Evolutionary conservation across 2,329 filamentous ascomycete species (phyloP), one percentile per base, ranked within the genome.

Genomic region (Penicillium sp.): DNA sequence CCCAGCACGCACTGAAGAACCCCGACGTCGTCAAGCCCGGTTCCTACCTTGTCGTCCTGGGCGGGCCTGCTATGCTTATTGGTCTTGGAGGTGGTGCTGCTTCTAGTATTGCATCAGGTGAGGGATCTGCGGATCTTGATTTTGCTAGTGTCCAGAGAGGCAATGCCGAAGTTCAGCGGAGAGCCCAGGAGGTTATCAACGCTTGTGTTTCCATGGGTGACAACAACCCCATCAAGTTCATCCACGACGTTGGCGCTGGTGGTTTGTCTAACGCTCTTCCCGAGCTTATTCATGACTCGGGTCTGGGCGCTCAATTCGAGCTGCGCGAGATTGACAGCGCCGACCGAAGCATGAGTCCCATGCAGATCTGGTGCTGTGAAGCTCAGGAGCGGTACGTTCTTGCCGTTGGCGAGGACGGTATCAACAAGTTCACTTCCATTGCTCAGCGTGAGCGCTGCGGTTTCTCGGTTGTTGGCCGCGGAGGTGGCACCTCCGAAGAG

Each of bases 301-400:
- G 89, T 1, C 85, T 88, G 43, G 93, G 93, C 46, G 93, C 90
- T 41, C 85, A 82, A 37, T 97, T 98, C 56, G 91, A 98, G 69
- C 78, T 98, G n/a, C 84, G 93, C 54, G 88, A 97, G 62, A 79
- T 98, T 29, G 89, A 96, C 65, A 95, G 82, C 65, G 87, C 88
- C 2, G 93, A 97, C 69, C 82, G 78, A 54, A 86, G 88, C 64
- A 91, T 98, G 86, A 95, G 88, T 62, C 93, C 93, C 16, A 80
- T 98, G 47, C 88, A 97, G 66, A 95, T 98, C 38, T 97, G 91
- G 90, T 96, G 93, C 69, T 95, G 91, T 60, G 91, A 97, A 68
- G 89, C 93, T 0, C 93, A 98, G 66, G 93, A 98, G 70, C 80
- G 93, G 66, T 98, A 98, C 61, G 93, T 98, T 6, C 75, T 98